Base-by-base conservation (phyloP, 805 yeast species). In the Candida ficus region DNA sequence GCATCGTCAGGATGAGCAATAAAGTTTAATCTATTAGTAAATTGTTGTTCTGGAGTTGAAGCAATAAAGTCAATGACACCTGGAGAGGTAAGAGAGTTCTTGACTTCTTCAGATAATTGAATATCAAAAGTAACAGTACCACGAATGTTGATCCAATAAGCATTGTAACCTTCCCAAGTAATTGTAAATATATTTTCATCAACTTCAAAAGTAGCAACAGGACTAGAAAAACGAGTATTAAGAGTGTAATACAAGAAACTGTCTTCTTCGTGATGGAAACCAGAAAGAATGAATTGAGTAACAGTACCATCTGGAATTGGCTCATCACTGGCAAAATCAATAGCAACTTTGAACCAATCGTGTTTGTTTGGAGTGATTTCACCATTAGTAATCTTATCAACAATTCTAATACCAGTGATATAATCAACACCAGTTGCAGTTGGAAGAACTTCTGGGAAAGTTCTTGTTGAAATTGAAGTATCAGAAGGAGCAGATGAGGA, bases 301-400 rank as follows among this genome's bases (percentile, higher is more conserved):
- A 29, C 18, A 19, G 45, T 10, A 6, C 43, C 45, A 14, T 39
- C 42, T 23, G n/a, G 23, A 14, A 42, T 35, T 8, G 45, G 45
- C 7, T n/a, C 16, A 19, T 31, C 20, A 30, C 34, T 27, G 16
- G 13, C n/a, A 22, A 42, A 26, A n/a, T 37, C 9, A 19, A 42
- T 37, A 11, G 38, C 19, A 11, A 35, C 29, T 3, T 22, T 18
- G 20, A 35, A 31, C 45, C 45, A 42, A 29, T 42, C 36, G 4
- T 26, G 7, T 12, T 13, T 35, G 32, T 21, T 32, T 7, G 33
- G 14, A 13, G 23, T 26, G 4, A 34, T 3, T n/a, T 18, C 28
- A 4, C 14, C 11, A 29, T n/a, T n/a, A n/a, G 45, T 18, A 20
- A 18, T 13, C n/a, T 38, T 39, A 10, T 28, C 26, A 17, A 35